Base-by-base conservation (phyloP, 2,329 filamentous ascomycete species). In the Calonectria pseudoturangicola region DNA sequence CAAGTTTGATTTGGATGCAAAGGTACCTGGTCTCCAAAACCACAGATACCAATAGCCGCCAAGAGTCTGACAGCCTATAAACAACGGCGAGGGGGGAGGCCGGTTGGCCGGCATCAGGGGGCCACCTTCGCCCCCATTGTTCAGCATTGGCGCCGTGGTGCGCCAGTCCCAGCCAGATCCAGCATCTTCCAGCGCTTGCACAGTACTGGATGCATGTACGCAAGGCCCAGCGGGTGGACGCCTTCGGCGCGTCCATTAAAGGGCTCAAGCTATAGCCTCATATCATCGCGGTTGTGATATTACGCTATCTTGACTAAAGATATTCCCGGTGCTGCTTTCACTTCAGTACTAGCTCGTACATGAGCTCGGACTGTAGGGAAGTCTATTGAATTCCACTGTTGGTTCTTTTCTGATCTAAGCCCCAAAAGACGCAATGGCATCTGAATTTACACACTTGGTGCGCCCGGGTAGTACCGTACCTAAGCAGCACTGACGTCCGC, bases 31-130 rank as follows among this genome's bases (percentile, higher is more conserved):
- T 28, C 54, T 39, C 43, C 45, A 30, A 54, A 50, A 63, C 21
- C n/a, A 43, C 47, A 66, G 48, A 45, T 43, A 30, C 66, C 62
- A 39, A 60, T 60, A 60, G 33, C 70, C 43, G 64, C 58, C 63
- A 62, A 45, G 60, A 64, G 65, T 56, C 30, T 72, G 47, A 54
- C 64, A 68, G 58, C 65, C 65, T 68, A 48, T 27, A 64, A 25
- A 39, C 68, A 41, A 30, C 41, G 54, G n/a, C 45, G 36, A 54
- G 68, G 45, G 70, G 63, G 43, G 64, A 25, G 30, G 56, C 65
- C 70, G 70, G 70, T 60, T 68, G 56, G 58, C 60, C 65, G 70
- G 70, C 70, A 68, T 36, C 54, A 65, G 65, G 70, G 54, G 65
- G 64, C 58, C 65, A 68, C 45, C 48, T 43, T 21, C 48, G 48